These are phyloP conservation scores for Wickerhamiella hasegawae DNA, from an alignment of 805 yeast species.

Conservation along the genomic window DNA sequence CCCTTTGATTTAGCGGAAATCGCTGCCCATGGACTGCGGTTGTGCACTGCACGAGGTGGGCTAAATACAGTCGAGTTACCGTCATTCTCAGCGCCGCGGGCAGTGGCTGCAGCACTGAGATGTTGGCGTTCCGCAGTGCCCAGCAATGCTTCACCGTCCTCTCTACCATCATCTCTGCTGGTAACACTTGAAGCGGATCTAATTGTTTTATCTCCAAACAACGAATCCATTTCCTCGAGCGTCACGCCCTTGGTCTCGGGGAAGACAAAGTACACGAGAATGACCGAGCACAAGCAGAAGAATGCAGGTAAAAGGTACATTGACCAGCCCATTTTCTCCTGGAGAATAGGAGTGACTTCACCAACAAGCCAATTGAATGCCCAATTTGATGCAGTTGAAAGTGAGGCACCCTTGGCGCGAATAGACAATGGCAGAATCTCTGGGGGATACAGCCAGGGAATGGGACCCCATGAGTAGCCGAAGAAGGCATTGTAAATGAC, in stretches of 20 bases:
- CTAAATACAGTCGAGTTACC: not conserved
- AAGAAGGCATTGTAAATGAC: slow-evolving; percentile 64
- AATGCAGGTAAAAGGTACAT: slow-evolving; percentile 69
- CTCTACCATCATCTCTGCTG: slow-evolving; percentile 1
- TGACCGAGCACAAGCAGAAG: slow-evolving; percentile 57
- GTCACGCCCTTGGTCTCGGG: slow-evolving; percentile 87
- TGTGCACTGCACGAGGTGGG: not conserved
- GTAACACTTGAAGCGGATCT: slow-evolving; percentile 12
- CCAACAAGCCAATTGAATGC: slow-evolving; percentile 84
- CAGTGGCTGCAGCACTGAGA: slow-evolving; percentile 6
- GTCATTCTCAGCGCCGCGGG: slow-evolving; percentile 2
- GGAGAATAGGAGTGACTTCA: slow-evolving; percentile 73
- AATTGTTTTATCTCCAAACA: slow-evolving; percentile 52
- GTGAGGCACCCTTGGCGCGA: slow-evolving; percentile 78
- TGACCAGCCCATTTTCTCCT: slow-evolving; percentile 62
- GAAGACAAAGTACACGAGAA: slow-evolving; percentile 54
- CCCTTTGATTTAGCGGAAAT: not conserved
- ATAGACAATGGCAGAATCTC: slow-evolving; percentile 75
- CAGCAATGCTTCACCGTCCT: slow-evolving; percentile 15
- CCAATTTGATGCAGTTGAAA: slow-evolving; percentile 90
- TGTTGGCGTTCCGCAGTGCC: slow-evolving; percentile 1
- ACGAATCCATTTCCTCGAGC: slow-evolving; percentile 81
- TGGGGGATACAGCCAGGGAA: slow-evolving; percentile 78
- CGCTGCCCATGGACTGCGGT: not conserved
- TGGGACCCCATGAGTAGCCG: slow-evolving; percentile 89